These are phyloP conservation scores for Fusarium sp. DNA, from an alignment of 2,329 filamentous ascomycete genomes.

Conservation along the genomic window DNA sequence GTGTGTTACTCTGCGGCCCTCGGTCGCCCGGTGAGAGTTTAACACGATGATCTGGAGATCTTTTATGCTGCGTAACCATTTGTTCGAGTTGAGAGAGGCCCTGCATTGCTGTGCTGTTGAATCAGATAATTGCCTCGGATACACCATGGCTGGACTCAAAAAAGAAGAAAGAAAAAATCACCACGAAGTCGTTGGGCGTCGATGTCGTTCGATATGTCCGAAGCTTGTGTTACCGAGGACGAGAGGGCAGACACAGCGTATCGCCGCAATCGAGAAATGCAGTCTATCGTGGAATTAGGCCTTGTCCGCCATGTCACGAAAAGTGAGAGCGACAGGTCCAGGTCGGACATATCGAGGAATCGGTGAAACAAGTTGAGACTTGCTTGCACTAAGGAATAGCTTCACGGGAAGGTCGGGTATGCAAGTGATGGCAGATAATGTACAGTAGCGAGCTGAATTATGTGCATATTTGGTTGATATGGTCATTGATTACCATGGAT, in stretches of 20 bases:
- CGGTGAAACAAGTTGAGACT: conserved; percentile 1
- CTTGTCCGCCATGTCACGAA: neutral
- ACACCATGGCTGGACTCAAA: conserved; percentile 1
- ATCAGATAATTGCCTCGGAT: conserved; percentile 3
- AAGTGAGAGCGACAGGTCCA: conserved; percentile 11
- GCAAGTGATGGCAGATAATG: conserved; percentile 4
- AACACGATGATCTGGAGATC: conserved; percentile 32
- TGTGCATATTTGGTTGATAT: neutral
- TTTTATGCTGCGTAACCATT: conserved; percentile 15
- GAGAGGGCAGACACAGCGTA: conserved; percentile 1
- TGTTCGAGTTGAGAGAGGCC: neutral
- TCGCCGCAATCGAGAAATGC: conserved; percentile 19
- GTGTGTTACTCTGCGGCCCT: conserved; percentile 2
- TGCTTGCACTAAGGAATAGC: neutral
- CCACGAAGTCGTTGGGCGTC: conserved; percentile 23
- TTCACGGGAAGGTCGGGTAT: conserved; percentile 10
- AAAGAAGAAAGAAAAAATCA: neutral
- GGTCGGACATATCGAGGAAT: conserved; percentile 17
- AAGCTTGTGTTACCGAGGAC: conserved; percentile 8
- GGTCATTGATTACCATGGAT: neutral
- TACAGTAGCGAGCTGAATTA: neutral
- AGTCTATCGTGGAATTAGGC: neutral
- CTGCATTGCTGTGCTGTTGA: neutral
- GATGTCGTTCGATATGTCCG: neutral
- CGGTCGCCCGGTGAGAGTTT: neutral